Percentiles rank a stretch among this genome's conserved stretches.
These are phyloP conservation scores for Westerdykella aurantiaca DNA, from an alignment of 2,329 filamentous ascomycete genomes.

Conservation along the genomic window DNA sequence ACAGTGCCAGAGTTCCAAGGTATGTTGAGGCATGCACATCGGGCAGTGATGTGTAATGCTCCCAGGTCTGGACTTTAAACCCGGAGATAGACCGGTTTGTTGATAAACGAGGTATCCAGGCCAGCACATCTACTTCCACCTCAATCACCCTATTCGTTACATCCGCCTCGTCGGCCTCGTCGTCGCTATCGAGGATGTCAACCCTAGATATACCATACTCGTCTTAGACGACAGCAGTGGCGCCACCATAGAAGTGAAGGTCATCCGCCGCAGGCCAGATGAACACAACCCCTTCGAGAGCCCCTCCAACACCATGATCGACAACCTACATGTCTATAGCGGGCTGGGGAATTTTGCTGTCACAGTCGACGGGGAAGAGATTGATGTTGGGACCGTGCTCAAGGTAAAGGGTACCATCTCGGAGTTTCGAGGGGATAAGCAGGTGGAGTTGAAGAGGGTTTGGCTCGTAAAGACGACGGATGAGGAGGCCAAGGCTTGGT, in stretches of 20 bases:
- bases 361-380: slow-evolving; percentile 23
- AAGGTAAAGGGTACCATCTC: slow-evolving; percentile 54
- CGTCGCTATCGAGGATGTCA: slow-evolving; percentile 41
- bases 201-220: slow-evolving; percentile 41
- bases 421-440: slow-evolving; percentile 46
- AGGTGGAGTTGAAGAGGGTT: slow-evolving; percentile 52
- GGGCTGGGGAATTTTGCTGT: slow-evolving; percentile 39
- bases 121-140: slow-evolving; percentile 51
- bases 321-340: slow-evolving; percentile 37
- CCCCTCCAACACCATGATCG: slow-evolving; percentile 32
- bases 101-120: slow-evolving; percentile 31
- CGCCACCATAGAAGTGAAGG: slow-evolving; percentile 51
- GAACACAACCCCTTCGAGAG: slow-evolving; percentile 19
- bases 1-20: slow-evolving; percentile 48
- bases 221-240: slow-evolving; percentile 59
- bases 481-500: slow-evolving; percentile 51
- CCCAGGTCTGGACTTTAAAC: neutral
- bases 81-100: neutral
- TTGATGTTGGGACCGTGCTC: slow-evolving; percentile 47
- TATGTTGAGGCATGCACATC: slow-evolving; percentile 17
- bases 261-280: slow-evolving; percentile 36
- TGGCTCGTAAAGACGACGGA: slow-evolving; percentile 46
- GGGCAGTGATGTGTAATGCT: neutral
- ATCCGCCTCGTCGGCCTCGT: slow-evolving; percentile 43
- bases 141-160: slow-evolving; percentile 49